Conservation (phyloP, 2,329 filamentous ascomycete species). For the Acephala macrosclerotiorum region DNA sequence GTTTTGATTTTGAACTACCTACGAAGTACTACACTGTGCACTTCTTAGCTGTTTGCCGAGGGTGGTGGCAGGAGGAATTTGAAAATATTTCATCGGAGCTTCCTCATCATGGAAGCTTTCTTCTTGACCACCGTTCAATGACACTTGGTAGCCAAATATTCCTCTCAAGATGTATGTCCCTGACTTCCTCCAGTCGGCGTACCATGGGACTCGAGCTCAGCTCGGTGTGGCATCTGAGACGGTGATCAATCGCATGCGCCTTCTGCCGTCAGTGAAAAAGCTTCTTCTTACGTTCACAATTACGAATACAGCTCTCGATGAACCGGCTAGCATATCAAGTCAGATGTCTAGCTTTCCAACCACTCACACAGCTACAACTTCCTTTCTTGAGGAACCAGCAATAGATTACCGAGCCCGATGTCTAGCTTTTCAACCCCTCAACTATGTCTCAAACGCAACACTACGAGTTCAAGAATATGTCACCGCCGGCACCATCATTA, state of each 20-base stretch:
- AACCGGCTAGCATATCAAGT: too few relatives aligned
- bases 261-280: background rate
- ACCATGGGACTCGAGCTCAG: background rate
- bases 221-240: background rate
- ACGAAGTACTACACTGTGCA: background rate
- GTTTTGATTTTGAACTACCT: background rate
- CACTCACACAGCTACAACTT: background rate
- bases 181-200: background rate
- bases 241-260: background rate
- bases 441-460: conserved; percentile 25
- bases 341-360: too few relatives aligned
- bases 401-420: conserved; percentile 17
- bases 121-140: background rate
- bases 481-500: conserved; percentile 18
- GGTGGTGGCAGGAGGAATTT: background rate
- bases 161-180: background rate
- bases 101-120: background rate
- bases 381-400: background rate
- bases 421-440: conserved; percentile 23
- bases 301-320: background rate
- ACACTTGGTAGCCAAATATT: background rate
- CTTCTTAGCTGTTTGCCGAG: background rate
- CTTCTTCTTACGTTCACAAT: background rate
- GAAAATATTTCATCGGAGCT: background rate
- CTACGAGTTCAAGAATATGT: conserved; percentile 23